Evolutionary conservation across 345 rosid species (phyloP), one percentile per base, ranked within the genome.

Genomic region (Arabidopsis suecica): DNA sequence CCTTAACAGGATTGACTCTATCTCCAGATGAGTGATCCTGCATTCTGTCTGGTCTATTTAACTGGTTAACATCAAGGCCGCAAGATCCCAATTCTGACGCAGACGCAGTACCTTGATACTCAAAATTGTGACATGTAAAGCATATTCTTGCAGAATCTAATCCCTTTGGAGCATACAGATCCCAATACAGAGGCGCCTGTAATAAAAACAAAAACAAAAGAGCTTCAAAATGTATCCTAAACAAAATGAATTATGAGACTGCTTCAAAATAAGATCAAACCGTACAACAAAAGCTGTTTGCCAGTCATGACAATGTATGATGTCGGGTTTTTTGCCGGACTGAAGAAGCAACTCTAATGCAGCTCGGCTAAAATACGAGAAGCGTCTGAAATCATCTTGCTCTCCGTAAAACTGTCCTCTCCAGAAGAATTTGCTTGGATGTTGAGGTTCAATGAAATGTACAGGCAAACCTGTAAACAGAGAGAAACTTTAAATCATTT

Each of bases 301-400:
- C 99, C 99, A 95, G 80, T 95, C 99, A 73, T 95, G 99, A 80
- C 97, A 95, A 77, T 95, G 99, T 53, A 95, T 90, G 76, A 95
- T 90, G 82, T 95, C 97, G 1, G 99, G 99, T 79, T 82, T 89
- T 82, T 95, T 91, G 72, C 97, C 97, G 56, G 97, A 80, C 83
- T 86, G 97, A 76, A 86, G 88, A 78, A 95, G 90, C 83, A 91
- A 82, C 85, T 95, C 97, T 61, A 95, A 87, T 7, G 99, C 99
- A 59, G 96, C 97, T 25, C 97, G 96, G 79, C 99, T 91, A 68
- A 95, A 95, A 82, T 73, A 95, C 23, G 97, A 95, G 79, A 95
- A 95, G 53, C 99, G 95, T 77, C 67, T 88, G 80, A 95, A 95
- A 85, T 95, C 99, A 78, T 95, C 99, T 57, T 74, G 84, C 83